Conservation (phyloP, 2,329 filamentous ascomycete genomes). For the Aspergillus sp. region DNA sequence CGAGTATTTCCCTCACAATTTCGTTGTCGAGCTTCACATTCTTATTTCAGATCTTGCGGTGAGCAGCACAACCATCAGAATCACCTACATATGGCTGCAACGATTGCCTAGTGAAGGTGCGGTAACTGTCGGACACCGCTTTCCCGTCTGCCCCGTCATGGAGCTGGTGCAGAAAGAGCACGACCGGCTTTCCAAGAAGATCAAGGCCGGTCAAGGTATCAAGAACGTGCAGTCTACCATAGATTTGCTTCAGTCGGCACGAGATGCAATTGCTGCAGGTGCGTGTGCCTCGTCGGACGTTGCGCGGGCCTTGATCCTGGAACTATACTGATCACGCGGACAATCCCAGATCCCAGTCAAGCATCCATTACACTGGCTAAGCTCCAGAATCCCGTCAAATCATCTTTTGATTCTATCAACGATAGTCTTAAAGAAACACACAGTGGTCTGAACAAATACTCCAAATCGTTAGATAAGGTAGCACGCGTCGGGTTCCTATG, state of each 20-base stretch:
- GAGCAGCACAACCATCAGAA: neutral
- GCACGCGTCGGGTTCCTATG: neutral
- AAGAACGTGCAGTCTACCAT: constrained; percentile 82
- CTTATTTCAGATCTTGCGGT: neutral
- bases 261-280: constrained; percentile 74
- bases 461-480: constrained; percentile 82
- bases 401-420: constrained; percentile 76
- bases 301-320: neutral
- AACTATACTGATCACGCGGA: constrained; percentile 10
- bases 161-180: constrained; percentile 73
- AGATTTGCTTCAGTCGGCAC: constrained; percentile 70
- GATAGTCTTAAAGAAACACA: constrained; percentile 81
- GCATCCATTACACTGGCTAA: constrained; percentile 76
- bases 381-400: constrained; percentile 81
- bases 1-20: neutral
- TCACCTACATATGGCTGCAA: constrained; percentile 28
- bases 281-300: constrained; percentile 27
- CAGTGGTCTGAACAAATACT: constrained; percentile 78
- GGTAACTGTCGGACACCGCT: constrained; percentile 36
- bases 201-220: constrained; percentile 70
- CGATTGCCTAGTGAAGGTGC: constrained; percentile 20
- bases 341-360: constrained; percentile 62
- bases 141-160: constrained; percentile 46
- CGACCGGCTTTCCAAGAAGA: constrained; percentile 67
- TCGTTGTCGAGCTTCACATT: neutral